Conservation (phyloP, 257 asterid species). For the Coffea eugenioides region DNA sequence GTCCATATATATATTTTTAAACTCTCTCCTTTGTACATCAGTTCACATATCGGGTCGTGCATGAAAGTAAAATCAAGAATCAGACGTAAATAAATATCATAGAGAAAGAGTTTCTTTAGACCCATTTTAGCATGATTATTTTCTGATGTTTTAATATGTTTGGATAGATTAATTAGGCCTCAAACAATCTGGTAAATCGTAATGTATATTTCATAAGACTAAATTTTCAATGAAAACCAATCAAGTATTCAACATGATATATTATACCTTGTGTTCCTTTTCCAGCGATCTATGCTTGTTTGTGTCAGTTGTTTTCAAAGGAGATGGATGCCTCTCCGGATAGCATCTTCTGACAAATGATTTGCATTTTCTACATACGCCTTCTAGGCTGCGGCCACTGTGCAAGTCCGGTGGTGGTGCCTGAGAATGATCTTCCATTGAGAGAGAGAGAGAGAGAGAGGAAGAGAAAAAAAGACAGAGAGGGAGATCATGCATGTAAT, state of each 20-base stretch:
- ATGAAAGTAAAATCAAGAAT: not conserved
- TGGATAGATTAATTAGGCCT: not conserved
- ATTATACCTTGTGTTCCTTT: conserved; percentile 29
- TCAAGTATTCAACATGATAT: not conserved
- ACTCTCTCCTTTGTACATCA: not conserved
- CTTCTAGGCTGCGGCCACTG: conserved; percentile 42
- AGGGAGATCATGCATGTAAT: conserved; percentile 3
- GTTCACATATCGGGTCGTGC: not conserved
- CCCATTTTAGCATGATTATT: not conserved
- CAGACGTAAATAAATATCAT: not conserved
- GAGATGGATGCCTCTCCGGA: conserved; percentile 28
- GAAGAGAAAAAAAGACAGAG: conserved; percentile 10
- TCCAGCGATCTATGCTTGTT: conserved; percentile 31
- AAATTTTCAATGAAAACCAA: not conserved
- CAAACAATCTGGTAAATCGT: not conserved
- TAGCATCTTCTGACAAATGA: conserved; percentile 49
- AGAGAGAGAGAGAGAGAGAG: conserved; percentile 14
- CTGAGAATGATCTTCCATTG: conserved; percentile 55
- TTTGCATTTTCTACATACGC: conserved; percentile 47
- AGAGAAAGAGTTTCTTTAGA: not conserved
- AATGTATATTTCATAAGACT: not conserved
- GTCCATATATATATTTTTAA: not conserved
- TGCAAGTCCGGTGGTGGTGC: conserved; percentile 40
- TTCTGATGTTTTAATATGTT: not conserved
- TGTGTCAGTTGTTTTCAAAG: conserved; percentile 21